Conservation (phyloP, 345 rosid species). For the Luvunga scandens region DNA sequence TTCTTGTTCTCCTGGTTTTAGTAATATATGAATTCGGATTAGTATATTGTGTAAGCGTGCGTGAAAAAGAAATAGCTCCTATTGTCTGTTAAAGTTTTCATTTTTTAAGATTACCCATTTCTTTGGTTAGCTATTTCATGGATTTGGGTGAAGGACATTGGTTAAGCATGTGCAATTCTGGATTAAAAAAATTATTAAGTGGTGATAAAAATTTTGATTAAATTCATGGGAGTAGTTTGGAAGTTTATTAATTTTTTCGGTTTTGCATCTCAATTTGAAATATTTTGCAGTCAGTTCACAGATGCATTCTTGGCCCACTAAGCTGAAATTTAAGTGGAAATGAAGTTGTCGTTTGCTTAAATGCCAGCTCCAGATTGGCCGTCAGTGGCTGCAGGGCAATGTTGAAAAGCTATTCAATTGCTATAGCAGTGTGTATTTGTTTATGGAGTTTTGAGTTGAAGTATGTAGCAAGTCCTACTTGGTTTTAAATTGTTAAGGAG, state of each 20-base stretch:
- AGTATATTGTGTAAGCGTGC: neutral
- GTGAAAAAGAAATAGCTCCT: neutral
- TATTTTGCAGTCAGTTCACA: neutral
- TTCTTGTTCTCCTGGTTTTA: neutral
- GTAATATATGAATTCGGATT: slow-evolving; percentile 5
- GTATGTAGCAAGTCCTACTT: neutral
- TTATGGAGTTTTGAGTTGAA: neutral
- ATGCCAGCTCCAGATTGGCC: neutral
- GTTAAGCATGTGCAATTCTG: neutral
- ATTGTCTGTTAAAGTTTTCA: neutral
- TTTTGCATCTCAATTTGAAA: neutral
- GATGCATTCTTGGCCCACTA: neutral
- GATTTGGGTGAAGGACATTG: neutral
- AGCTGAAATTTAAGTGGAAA: neutral
- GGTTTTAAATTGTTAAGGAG: neutral
- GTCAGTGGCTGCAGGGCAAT: neutral
- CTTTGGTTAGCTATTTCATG: neutral
- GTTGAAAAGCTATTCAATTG: neutral
- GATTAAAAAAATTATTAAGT: neutral
- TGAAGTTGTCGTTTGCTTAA: neutral
- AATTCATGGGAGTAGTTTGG: neutral
- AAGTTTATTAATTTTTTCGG: neutral
- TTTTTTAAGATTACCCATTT: neutral
- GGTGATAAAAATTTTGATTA: neutral
- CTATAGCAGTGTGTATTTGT: neutral